Evolutionary conservation across 345 rosid species (phyloP).

Genomic region (Nephelium lappaceum): DNA sequence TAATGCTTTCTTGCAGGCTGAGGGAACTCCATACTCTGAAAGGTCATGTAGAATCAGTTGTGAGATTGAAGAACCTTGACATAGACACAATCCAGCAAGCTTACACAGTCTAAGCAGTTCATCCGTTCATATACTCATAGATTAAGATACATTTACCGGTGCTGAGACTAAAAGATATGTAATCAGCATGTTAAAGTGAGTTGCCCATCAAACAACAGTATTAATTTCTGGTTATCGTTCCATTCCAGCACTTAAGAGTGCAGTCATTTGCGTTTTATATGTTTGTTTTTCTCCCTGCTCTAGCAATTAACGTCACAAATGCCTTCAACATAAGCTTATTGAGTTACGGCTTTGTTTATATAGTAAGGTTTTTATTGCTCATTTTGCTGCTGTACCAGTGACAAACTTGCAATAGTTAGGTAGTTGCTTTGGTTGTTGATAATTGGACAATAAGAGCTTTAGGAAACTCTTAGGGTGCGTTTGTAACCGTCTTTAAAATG

Average conservation of each 20-base stretch:
- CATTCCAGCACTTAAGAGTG: conserved; percentile 8
- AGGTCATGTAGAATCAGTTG: conserved; percentile 97
- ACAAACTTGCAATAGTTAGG: background rate
- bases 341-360: conserved; percentile 25
- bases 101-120: conserved; percentile 67
- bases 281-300: background rate
- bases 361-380: conserved; percentile 1
- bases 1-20: conserved; percentile 49
- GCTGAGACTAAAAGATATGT: conserved; percentile 22
- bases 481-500: too few relatives aligned
- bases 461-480: background rate
- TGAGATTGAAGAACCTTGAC: conserved; percentile 90
- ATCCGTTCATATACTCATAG: background rate
- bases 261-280: conserved; percentile 1
- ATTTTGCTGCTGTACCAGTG: background rate
- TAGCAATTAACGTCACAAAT: background rate
- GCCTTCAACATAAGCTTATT: conserved; percentile 12
- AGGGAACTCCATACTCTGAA: conserved; percentile 93
- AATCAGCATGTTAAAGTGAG: conserved; percentile 17
- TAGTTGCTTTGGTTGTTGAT: conserved; percentile 4
- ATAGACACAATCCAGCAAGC: conserved; percentile 98
- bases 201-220: background rate
- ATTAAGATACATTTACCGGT: background rate
- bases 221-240: background rate
- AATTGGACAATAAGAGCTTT: conserved; percentile 4